A percentile compares a stretch with the other conserved stretches of the same genome.
Conservation (phyloP, 78 protist genomes). For the Pigoraptor vietnamica region DNA sequence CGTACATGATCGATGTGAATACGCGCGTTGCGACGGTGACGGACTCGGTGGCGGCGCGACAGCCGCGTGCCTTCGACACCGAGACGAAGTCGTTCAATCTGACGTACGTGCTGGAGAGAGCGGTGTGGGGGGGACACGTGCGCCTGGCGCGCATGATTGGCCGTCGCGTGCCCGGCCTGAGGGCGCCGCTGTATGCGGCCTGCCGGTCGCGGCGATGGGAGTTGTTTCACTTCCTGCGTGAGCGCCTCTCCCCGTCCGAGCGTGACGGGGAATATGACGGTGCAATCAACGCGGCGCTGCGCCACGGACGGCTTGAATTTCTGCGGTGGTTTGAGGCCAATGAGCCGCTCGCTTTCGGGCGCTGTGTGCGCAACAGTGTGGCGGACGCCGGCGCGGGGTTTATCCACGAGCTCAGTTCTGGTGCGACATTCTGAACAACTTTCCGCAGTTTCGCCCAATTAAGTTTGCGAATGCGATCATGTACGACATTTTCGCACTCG, state of each 20-base stretch:
- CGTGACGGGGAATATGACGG: background rate
- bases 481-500: too few species aligned
- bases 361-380: too few species aligned
- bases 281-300: too few species aligned
- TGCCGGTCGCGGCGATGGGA: background rate
- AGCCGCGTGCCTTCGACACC: background rate
- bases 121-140: background rate
- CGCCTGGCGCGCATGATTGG: background rate
- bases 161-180: background rate
- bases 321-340: too few species aligned
- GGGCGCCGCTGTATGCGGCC: background rate
- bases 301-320: too few species aligned
- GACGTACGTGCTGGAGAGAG: background rate
- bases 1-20: background rate
- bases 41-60: background rate
- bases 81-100: background rate
- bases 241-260: background rate
- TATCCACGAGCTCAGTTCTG: background rate
- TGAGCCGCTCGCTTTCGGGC: too few species aligned
- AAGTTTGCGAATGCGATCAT: too few species aligned
- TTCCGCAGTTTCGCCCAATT: background rate
- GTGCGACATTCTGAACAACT: background rate
- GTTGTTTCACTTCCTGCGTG: background rate
- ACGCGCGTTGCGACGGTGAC: background rate
- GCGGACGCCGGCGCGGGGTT: background rate